Evolutionary conservation across 305 asterid species (phyloP).

Genomic region (Fraxinus angustifolia): DNA sequence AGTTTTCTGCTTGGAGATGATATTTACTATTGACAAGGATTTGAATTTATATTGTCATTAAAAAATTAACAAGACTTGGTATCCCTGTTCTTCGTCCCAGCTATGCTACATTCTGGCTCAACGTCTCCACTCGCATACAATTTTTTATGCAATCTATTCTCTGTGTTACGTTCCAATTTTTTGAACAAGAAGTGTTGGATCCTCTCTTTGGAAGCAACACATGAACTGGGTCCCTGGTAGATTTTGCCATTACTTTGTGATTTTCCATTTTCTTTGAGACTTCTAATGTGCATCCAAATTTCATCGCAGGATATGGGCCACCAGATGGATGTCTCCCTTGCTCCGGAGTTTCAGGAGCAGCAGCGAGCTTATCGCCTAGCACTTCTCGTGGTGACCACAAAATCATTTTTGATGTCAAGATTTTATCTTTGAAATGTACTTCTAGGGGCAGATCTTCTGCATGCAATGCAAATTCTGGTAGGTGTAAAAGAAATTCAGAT

Average conservation of each 20-base stretch:
- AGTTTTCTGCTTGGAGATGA: background rate
- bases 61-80: background rate
- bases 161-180: background rate
- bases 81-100: background rate
- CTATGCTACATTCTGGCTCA: background rate
- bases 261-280: background rate
- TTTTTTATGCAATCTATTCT: background rate
- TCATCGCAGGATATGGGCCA: constrained; percentile 55
- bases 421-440: constrained; percentile 36
- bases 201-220: background rate
- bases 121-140: background rate
- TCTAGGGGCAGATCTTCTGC: constrained; percentile 36
- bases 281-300: background rate
- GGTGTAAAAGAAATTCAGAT: constrained; percentile 65
- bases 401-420: constrained; percentile 36
- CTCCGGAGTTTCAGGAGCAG: constrained; percentile 56
- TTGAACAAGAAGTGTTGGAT: background rate
- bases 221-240: background rate
- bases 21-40: background rate
- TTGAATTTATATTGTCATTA: background rate
- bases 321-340: constrained; percentile 55
- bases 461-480: constrained; percentile 56
- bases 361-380: constrained; percentile 38
- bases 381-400: constrained; percentile 39
- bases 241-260: background rate